Base-by-base conservation (phyloP, 805 yeast genomes). In the Candida sphagnicola region DNA sequence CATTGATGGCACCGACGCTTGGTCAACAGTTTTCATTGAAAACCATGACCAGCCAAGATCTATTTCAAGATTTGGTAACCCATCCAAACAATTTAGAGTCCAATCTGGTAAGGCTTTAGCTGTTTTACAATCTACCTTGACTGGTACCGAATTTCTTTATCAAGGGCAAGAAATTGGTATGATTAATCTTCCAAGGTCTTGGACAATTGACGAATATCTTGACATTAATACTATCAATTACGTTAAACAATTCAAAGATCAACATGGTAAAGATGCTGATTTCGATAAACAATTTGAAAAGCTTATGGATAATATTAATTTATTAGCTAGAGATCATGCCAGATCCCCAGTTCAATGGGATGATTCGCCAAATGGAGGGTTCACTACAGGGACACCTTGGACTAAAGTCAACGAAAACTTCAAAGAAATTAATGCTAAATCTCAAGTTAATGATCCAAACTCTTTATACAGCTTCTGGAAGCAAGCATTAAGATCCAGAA, bases 121-220 rank as follows among this genome's bases (percentile, higher is more conserved):
- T 13, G 44, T 70, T 34, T 53, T 77, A 50, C 67, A 70, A 44
- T 39, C 64, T 10, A 50, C 78, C 11, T 62, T 75, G 46, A 70
- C 77, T 19, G 82, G 83, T 35, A 75, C 82, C 11, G 54, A 75
- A 38, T 78, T 65, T 56, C 57, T 78, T 28, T 78, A 76, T 56
- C 82, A 78, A 56, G 83, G 82, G 37, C 83, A 78, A 53, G 83
- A 78, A 48, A 59, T 78, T 43, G 82, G 78, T 24, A 72, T 71
- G 74, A 66, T 67, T 38, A 77, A 77, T 50, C 55, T 75, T 21
- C 65, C 75, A 16, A 49, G 57, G 37, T 50, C 52, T 29, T 75
- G 79, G 78, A 61, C 64, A 15, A 57, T 75, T 38, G 61, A 59
- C 14, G 77, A 75, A 49, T 77, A 75, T 56, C 55, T 62, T 45